These are phyloP conservation scores for Amanita pallidorosea DNA, from an alignment of 768 basidiomycete species.

Conservation along the genomic window DNA sequence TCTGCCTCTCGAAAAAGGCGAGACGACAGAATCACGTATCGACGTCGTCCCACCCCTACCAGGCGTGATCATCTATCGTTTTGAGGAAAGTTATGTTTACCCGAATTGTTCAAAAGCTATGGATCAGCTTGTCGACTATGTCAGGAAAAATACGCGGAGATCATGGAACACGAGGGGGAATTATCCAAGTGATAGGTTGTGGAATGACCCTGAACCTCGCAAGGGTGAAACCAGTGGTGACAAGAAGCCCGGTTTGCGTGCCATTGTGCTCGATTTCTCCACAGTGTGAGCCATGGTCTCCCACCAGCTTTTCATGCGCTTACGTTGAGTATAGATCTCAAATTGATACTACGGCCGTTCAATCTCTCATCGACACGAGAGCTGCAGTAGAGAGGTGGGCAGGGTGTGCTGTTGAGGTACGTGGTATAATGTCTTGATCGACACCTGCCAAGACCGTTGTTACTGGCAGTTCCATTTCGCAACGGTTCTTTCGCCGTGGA, in stretches of 20 bases:
- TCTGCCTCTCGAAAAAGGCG: constrained; percentile 57
- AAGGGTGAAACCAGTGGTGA: constrained; percentile 32
- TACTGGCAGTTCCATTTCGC: constrained; percentile 81
- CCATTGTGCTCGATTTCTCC: constrained; percentile 88
- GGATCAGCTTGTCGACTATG: constrained; percentile 66
- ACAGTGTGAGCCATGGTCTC: constrained; percentile 42
- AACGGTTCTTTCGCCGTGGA: constrained; percentile 87
- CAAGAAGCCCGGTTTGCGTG: constrained; percentile 64
- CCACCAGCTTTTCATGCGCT: neutral
- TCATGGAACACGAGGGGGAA: constrained; percentile 65
- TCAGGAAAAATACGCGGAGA: constrained; percentile 66
- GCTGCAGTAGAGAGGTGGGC: constrained; percentile 84
- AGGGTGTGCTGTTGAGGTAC: constrained; percentile 61
- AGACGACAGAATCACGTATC: constrained; percentile 57
- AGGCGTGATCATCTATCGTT: constrained; percentile 85
- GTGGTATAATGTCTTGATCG: constrained; percentile 8
- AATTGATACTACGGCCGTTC: constrained; percentile 86
- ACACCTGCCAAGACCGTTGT: neutral
- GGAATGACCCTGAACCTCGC: constrained; percentile 86
- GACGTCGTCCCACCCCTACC: constrained; percentile 70
- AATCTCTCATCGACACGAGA: constrained; percentile 84
- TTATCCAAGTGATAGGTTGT: constrained; percentile 65
- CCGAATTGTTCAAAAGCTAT: constrained; percentile 68
- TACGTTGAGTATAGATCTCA: constrained; percentile 43
- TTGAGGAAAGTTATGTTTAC: constrained; percentile 84